Base-by-base conservation (phyloP, 2,329 filamentous ascomycete genomes). In the Aureobasidium melanogenum region DNA sequence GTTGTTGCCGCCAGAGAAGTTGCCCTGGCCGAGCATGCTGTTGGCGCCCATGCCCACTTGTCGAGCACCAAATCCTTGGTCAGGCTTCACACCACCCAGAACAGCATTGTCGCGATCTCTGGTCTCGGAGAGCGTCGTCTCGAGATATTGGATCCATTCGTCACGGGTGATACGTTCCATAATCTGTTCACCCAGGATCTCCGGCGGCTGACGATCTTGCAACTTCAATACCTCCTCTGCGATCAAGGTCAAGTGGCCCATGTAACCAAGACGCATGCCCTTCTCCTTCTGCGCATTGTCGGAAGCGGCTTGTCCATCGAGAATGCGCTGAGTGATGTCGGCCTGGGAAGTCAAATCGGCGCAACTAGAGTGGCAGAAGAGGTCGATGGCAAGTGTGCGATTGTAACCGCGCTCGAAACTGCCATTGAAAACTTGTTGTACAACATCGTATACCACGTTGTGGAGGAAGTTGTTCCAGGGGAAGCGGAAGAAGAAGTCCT, bases 391-490 rank as follows among this genome's bases (percentile, higher is more conserved):
- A 56, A 99, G 79, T 51, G 85, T 87, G 12, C 90, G 87, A 74
- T 99, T 99, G 76, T 88, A 97, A 30, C 94, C 92, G 63, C 91
- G 88, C 68, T 97, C 93, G 89, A 99, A 96, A 0, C 91, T 91
- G 9, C 94, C 94, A 71, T 99, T 99, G 75, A 99, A 97, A 0
- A 99, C 94, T 77, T 99, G 94, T 74, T 99, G 94, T 46, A 99
- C 90, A 70, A 99, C 92, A 73, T 99, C 94, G 72, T 99, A 99
- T 51, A 99, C 94, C 46, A 99, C 94, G 70, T 99, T 99, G 76
- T 99, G 94, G 47, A 99, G 82, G 71, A 99, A 99, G 74, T 99
- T 99, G 75, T 99, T 99, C 94, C 94, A 99, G 1, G 94, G 93
- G 70, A 97, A 99, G 63, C 88, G 86, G 79, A 99, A 99, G 77